These are phyloP conservation scores for Coelastrella sp. DNA, from an alignment of 139 green algal genomes.

Conservation along the genomic window DNA sequence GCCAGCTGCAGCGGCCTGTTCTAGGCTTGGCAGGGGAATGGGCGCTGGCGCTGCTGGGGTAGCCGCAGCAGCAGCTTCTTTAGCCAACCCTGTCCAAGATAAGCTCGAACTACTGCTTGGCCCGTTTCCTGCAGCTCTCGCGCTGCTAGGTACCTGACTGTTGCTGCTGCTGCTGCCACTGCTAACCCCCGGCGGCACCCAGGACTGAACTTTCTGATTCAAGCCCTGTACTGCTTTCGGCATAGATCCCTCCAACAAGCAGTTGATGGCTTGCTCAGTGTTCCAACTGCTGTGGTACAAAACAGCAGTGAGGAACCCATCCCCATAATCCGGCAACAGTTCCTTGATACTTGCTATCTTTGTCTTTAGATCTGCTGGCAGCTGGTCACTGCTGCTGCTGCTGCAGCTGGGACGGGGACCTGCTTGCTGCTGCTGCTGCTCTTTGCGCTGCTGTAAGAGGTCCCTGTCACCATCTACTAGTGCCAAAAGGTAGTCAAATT, in stretches of 20 bases:
- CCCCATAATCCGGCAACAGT: slow-evolving; percentile 83
- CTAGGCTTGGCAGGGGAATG: background rate
- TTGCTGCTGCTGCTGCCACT: slow-evolving; percentile 28
- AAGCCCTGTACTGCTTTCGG: slow-evolving; percentile 60
- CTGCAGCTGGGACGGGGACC: background rate
- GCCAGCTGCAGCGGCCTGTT: slow-evolving; percentile 9
- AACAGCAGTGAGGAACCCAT: slow-evolving; percentile 77
- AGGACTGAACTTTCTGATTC: slow-evolving; percentile 59
- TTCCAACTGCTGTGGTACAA: slow-evolving; percentile 63
- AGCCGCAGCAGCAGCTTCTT: slow-evolving; percentile 31
- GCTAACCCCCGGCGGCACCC: slow-evolving; percentile 17
- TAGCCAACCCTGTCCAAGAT: slow-evolving; percentile 41
- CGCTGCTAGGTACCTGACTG: background rate
- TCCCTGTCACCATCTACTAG: slow-evolving; percentile 64
- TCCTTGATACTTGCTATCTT: slow-evolving; percentile 68
- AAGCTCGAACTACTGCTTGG: slow-evolving; percentile 40
- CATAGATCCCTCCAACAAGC: slow-evolving; percentile 78
- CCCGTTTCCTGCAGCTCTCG: background rate
- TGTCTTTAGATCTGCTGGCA: background rate
- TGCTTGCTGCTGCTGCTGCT: background rate
- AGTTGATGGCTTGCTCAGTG: slow-evolving; percentile 73
- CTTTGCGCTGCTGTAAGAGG: slow-evolving; percentile 35
- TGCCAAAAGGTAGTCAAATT: slow-evolving; percentile 84
- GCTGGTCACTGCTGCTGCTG: slow-evolving; percentile 1
- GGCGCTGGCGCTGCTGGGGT: background rate